Evolutionary conservation across 2,329 filamentous ascomycete genomes (phyloP).

Genomic region (Stemphylium lycopersici): DNA sequence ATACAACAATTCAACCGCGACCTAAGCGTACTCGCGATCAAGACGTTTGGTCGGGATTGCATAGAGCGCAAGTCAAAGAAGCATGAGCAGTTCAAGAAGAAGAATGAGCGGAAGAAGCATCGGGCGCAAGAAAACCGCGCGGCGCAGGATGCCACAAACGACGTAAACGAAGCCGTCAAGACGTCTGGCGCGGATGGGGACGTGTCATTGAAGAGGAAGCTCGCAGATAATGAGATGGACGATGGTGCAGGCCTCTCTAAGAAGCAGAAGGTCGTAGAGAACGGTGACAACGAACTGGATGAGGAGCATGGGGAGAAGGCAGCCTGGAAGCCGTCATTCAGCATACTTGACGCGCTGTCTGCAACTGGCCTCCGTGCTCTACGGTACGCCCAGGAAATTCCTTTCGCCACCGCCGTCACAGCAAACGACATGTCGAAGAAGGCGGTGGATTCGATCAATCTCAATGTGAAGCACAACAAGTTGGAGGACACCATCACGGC

Average conservation of each 20-base stretch:
- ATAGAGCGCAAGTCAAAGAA: constrained; percentile 56
- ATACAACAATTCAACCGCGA: constrained; percentile 99
- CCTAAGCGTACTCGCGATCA: constrained; percentile 89
- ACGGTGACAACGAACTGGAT: constrained; percentile 16
- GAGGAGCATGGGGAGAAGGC: constrained; percentile 1
- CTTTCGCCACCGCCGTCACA: constrained; percentile 79
- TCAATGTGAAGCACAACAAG: constrained; percentile 84
- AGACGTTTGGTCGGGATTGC: constrained; percentile 78
- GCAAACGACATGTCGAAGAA: constrained; percentile 86
- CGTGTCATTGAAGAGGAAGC: constrained; percentile 35
- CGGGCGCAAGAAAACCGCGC: constrained; percentile 18
- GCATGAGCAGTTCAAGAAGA: constrained; percentile 51
- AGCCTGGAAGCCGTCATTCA: constrained; percentile 37
- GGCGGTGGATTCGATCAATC: constrained; percentile 79
- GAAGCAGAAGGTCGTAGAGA: constrained; percentile 33
- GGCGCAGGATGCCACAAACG: constrained; percentile 4
- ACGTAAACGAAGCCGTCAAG: not conserved
- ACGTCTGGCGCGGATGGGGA: constrained; percentile 8
- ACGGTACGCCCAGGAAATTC: constrained; percentile 89
- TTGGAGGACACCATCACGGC: constrained; percentile 73
- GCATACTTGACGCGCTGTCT: constrained; percentile 93
- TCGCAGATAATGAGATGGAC: constrained; percentile 21
- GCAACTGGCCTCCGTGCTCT: constrained; percentile 90
- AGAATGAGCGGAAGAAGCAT: constrained; percentile 30
- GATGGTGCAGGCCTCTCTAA: constrained; percentile 26